A percentile compares a stretch with the other conserved stretches of the same genome.
Conservation (phyloP, 768 basidiomycete species). For the Boletus patriciae region DNA sequence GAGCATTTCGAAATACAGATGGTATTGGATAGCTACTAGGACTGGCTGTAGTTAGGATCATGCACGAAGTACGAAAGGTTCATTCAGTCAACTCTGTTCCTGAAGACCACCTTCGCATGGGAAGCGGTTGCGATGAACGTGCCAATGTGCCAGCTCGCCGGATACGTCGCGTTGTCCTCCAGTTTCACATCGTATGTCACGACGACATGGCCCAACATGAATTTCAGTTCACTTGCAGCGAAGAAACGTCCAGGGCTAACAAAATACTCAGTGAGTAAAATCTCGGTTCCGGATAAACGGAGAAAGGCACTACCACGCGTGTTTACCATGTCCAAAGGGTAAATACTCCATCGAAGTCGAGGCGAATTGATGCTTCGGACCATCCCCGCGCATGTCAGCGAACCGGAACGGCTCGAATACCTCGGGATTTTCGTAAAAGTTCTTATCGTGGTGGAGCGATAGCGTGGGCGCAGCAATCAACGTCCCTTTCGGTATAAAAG, state of each 20-base stretch:
- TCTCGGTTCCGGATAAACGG: neutral
- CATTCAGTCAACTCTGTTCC: neutral
- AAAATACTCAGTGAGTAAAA: too few species aligned
- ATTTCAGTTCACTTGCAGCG: slow-evolving; percentile 9
- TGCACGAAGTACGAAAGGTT: neutral
- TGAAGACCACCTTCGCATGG: neutral
- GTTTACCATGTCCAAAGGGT: slow-evolving; percentile 37
- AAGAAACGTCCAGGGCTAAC: slow-evolving; percentile 20
- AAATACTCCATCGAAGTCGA: slow-evolving; percentile 34
- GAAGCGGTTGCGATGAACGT: neutral
- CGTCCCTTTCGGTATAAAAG: slow-evolving; percentile 37
- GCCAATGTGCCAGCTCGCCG: neutral
- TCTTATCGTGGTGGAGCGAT: slow-evolving; percentile 21
- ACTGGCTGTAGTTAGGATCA: too few species aligned
- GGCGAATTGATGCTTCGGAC: slow-evolving; percentile 34
- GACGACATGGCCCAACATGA: slow-evolving; percentile 14
- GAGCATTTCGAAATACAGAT: too few species aligned
- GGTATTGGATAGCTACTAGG: too few species aligned
- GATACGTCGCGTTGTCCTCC: neutral
- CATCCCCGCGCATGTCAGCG: slow-evolving; percentile 24
- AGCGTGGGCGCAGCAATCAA: slow-evolving; percentile 19
- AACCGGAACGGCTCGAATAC: slow-evolving; percentile 18
- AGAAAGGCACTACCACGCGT: slow-evolving; percentile 6
- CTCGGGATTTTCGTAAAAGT: slow-evolving; percentile 28
- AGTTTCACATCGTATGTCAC: slow-evolving; percentile 10